Evolutionary conservation across 805 yeast species (phyloP), one percentile per base, ranked within the genome.

Genomic region (Ogataea nonfermentans): DNA sequence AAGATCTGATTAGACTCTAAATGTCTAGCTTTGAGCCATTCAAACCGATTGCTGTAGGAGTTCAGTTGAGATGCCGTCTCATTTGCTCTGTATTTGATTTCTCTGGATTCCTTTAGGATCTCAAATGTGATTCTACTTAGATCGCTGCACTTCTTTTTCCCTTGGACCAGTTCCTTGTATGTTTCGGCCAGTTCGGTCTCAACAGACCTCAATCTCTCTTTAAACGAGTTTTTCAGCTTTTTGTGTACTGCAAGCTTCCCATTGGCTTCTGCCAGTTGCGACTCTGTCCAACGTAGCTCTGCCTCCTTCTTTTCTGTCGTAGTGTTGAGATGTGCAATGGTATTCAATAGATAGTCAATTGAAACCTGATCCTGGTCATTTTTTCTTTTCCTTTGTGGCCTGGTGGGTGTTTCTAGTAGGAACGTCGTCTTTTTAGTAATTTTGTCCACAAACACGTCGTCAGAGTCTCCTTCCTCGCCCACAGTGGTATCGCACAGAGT

Each of bases 321-420:
- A 7, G 47, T 29, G 31, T 34, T 44, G 15, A 47, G 27, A 13
- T 45, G 43, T 1, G 44, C 20, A 5, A 55, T 46, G 6, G 54
- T 47, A 12, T 42, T 43, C 4, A 55, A 29, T 14, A 55, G 32
- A 29, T 54, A 48, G 12, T 53, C 51, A 34, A 55, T 41, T 1
- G 56, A 49, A 2, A 40, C 35, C 7, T 34, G 40, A 24, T 46
- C 49, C 2, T 29, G 35, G 4, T 6, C 14, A 13, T 8, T 5
- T 8, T 17, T 27, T 17, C 37, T 26, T 23, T 19, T 23, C 23
- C 27, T 31, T 10, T 24, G 31, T 3, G 41, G 41, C 14, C 27
- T 37, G 4, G 27, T 5, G 2, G 41, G 41, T 10, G 33, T 31
- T 15, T 37, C 27, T 3, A 27, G 32, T 10, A 32, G 24, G 12